phyloP scores from a whole-genome alignment of 805 yeast species.

The Candida ovalis region DNA sequence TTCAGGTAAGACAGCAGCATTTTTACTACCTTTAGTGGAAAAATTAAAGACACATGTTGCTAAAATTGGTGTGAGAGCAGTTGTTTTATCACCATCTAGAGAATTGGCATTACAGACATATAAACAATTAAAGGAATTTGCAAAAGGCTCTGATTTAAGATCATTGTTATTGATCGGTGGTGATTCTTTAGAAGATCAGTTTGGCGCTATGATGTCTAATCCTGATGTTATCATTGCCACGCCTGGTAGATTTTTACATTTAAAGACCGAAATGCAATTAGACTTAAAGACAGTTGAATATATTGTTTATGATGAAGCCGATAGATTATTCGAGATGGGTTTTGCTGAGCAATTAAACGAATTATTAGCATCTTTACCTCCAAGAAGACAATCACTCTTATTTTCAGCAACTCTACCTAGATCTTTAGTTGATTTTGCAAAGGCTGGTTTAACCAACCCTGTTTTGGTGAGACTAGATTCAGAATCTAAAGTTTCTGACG shows the following conservation, averaged over 20 bases:
- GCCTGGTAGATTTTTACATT: constrained; percentile 95
- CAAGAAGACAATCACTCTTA: constrained; percentile 78
- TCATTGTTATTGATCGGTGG: constrained; percentile 89
- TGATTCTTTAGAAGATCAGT: constrained; percentile 97
- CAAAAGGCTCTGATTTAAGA: constrained; percentile 79
- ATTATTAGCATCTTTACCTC: constrained; percentile 76
- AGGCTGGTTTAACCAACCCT: constrained; percentile 92
- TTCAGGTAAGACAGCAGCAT: constrained; percentile 98
- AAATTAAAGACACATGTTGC: constrained; percentile 79
- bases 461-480: constrained; percentile 90
- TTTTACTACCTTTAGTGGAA: constrained; percentile 85
- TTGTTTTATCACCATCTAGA: constrained; percentile 90
- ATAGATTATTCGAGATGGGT: constrained; percentile 93
- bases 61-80: constrained; percentile 83
- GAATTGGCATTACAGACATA: constrained; percentile 93
- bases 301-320: constrained; percentile 96
- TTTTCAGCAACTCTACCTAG: constrained; percentile 95
- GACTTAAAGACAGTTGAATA: constrained; percentile 82
- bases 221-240: constrained; percentile 96
- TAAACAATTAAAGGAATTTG: constrained; percentile 83
- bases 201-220: constrained; percentile 83
- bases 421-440: constrained; percentile 91
- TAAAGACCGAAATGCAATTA: constrained; percentile 91
- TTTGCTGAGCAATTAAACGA: constrained; percentile 92
- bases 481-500: constrained; percentile 85